Evolutionary conservation across 2,329 filamentous ascomycete species (phyloP), one percentile per base, ranked within the genome.

Genomic region (Alternaria brassicicola): DNA sequence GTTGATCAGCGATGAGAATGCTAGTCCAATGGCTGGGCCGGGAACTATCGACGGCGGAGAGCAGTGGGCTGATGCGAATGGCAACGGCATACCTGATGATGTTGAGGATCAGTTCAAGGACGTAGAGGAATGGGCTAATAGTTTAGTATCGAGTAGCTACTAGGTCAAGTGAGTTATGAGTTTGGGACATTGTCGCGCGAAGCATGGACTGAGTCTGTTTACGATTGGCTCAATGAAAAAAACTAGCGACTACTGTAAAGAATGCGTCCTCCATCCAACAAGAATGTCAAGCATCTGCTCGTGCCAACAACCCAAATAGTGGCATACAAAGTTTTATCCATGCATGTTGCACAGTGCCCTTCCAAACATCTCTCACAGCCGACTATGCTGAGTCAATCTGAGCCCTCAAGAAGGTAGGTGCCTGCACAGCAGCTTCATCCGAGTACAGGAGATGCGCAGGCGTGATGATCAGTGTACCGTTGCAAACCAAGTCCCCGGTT

Each of bases 41-140:
- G 80, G 79, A 0, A 74, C 67, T 6, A 68, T 83, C 42, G 71
- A 71, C 8, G 71, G 72, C 10, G 81, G 80, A 8, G 73, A 69
- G 1, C 73, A 73, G 31, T 76, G 76, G 41, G 71, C 70, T 17
- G 83, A 84, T 61, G 73, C 78, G 0, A 82, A 84, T 64, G 78
- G 78, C 0, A 82, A 84, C 57, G 81, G 83, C 1, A 84, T 84
- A 42, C 81, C 82, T 3, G 82, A 84, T 68, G 77, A 76, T 23
- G 82, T 78, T 63, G 82, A 84, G 66, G 69, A 64, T 23, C 74
- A 77, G 8, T 78, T 83, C 55, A 71, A 76, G 4, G 83, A 81
- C 58, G 74, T 84, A 12, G 82, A 84, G 68, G 78, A 80, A 49
- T 84, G 83, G 70, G 78, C 83, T 17, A 84, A 84, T 61, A 83